Evolutionary conservation across 352 stramenopile genomes (phyloP), one percentile per base, ranked within the genome.

Genomic region (Saprolegnia parasitica): DNA sequence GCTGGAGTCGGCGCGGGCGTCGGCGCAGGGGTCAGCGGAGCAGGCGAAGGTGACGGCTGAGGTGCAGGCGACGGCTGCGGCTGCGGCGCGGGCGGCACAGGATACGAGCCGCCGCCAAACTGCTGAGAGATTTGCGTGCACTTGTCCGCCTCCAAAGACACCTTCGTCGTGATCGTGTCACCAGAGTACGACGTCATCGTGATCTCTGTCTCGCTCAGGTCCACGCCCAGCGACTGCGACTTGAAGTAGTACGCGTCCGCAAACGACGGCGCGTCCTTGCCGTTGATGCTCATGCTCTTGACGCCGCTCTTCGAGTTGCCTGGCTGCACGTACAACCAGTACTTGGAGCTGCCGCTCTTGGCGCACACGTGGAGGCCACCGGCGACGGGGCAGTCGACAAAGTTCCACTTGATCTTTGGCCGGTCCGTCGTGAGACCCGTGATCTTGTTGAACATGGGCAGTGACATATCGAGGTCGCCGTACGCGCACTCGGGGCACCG

Each of bases 91-190:
- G 47, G 73, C 0, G 70, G 67, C 10, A 65, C 62, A 24, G 73
- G 52, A n/a, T 35, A 46, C 21, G 56, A 42, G 57, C 11, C 23
- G 45, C 18, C 10, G 32, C 23, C 56, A 39, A 86, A 86, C 65
- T 84, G 76, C 29, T 61, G 56, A 16, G 75, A 39, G 10, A 73
- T 77, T 21, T 80, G 67, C 0, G 74, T 76, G 60, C 78, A 85
- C 60, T 77, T 71, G 26, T 72, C 75, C 8, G 67, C 52, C 10
- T 71, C 60, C 2, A 85, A 55, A 4, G 71, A 56, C 20, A 78
- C 74, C 18, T 56, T 83, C 47, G 61, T 65, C 18, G 62, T 39
- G 49, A 85, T 76, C 16, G 72, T 64, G 1, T 83, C 63, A 6
- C 68, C 68, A 15, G 72, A 61, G 15, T 78, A 60, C 5, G 77